phyloP scores from a whole-genome alignment of 441 rosid genomes.

The Pelargonium citronellum region DNA sequence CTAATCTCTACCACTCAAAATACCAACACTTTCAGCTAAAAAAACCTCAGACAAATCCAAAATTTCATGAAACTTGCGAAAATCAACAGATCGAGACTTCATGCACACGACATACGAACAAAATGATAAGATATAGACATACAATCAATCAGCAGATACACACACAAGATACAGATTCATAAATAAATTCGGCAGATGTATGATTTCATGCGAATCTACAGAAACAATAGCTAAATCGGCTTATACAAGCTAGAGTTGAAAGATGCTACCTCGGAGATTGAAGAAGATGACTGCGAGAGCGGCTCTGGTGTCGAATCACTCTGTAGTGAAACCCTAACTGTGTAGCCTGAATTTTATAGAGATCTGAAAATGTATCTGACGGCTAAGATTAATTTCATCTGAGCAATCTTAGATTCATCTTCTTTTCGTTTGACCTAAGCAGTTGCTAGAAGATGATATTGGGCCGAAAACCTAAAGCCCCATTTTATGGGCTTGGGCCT shows the following conservation, averaged over 20 bases:
- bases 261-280: neutral
- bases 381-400: constrained; percentile 22
- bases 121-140: neutral
- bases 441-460: no score
- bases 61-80: neutral
- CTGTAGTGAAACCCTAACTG: neutral
- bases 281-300: neutral
- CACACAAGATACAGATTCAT: neutral
- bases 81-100: neutral
- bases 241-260: no score
- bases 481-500: no score
- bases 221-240: no score
- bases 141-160: neutral
- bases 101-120: neutral
- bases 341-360: neutral
- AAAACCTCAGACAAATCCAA: no score
- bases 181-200: no score
- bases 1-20: neutral
- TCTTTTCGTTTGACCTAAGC: no score
- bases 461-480: no score
- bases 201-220: no score
- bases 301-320: neutral
- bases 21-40: neutral
- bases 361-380: neutral
- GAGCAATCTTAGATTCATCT: no score